A percentile compares a stretch with the other conserved stretches of the same genome.
These are phyloP conservation scores for Aspergillus sp. DNA, from an alignment of 2,329 filamentous ascomycete genomes.

Conservation along the genomic window DNA sequence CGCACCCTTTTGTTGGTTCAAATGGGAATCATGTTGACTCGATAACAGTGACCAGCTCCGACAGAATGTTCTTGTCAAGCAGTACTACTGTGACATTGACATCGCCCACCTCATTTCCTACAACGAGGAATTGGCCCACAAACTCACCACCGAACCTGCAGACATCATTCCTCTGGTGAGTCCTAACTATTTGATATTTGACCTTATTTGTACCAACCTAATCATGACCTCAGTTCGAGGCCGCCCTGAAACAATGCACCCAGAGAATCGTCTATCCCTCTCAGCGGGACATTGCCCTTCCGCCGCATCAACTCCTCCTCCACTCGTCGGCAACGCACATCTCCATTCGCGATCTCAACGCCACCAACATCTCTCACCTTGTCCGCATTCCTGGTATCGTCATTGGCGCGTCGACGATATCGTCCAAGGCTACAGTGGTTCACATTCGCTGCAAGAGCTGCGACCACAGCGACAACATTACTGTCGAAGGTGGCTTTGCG, in stretches of 20 bases:
- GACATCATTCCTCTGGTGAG: constrained; percentile 88
- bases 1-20: not conserved
- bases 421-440: constrained; percentile 87
- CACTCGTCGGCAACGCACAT: constrained; percentile 89
- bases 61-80: constrained; percentile 90
- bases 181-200: constrained; percentile 1
- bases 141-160: constrained; percentile 81
- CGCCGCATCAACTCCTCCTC: constrained; percentile 89
- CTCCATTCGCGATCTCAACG: constrained; percentile 91
- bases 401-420: constrained; percentile 94
- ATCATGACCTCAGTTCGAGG: constrained; percentile 69
- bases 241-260: constrained; percentile 84
- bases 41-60: constrained; percentile 78
- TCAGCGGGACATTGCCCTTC: constrained; percentile 65
- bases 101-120: constrained; percentile 94
- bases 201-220: not conserved
- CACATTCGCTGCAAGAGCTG: constrained; percentile 88
- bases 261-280: constrained; percentile 89
- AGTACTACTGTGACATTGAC: constrained; percentile 94
- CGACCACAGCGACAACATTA: constrained; percentile 66
- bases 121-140: constrained; percentile 91
- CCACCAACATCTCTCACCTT: constrained; percentile 88
- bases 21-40: not conserved
- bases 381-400: constrained; percentile 96
- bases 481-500: constrained; percentile 80